A percentile compares a stretch with the other conserved stretches of the same genome.
These are phyloP conservation scores for Parastagonospora avenae DNA, from an alignment of 2,329 filamentous ascomycete genomes.

Conservation along the genomic window DNA sequence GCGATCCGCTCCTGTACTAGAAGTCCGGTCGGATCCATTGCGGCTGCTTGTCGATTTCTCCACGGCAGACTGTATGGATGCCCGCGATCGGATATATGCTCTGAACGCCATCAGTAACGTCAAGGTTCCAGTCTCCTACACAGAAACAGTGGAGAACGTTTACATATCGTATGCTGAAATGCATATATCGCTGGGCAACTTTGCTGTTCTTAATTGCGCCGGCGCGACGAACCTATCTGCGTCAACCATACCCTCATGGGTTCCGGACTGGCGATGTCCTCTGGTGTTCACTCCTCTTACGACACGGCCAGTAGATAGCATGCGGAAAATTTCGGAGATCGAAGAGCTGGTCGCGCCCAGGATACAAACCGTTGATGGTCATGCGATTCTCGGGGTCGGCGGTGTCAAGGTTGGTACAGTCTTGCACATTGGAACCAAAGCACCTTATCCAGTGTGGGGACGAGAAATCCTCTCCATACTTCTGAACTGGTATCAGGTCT, in stretches of 20 bases:
- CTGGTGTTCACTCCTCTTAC: not conserved
- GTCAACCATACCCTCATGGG: slow-evolving; percentile 1
- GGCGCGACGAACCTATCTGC: not conserved
- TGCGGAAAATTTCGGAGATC: not conserved
- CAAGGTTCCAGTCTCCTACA: not conserved
- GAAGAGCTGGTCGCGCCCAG: too few relatives aligned
- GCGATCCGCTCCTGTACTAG: not conserved
- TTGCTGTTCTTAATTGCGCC: slow-evolving; percentile 2
- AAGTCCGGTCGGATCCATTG: not conserved
- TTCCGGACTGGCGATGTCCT: slow-evolving; percentile 1
- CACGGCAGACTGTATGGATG: not conserved
- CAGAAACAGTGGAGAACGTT: not conserved
- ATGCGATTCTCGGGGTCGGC: not conserved
- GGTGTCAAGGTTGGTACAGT: not conserved
- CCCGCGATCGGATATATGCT: slow-evolving; percentile 3
- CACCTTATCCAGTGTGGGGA: not conserved
- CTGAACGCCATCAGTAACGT: not conserved
- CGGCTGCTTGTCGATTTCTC: slow-evolving; percentile 1
- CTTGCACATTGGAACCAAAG: not conserved
- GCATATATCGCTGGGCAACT: not conserved
- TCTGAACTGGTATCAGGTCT: not conserved
- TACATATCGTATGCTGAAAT: not conserved
- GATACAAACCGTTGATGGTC: not conserved
- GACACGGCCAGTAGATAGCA: not conserved
- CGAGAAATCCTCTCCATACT: slow-evolving; percentile 1